Percentiles rank a stretch among this genome's conserved stretches.
Evolutionary conservation across 495 filamentous ascomycete species (phyloP).

Genomic region (Penicillium dipodomyicola): DNA sequence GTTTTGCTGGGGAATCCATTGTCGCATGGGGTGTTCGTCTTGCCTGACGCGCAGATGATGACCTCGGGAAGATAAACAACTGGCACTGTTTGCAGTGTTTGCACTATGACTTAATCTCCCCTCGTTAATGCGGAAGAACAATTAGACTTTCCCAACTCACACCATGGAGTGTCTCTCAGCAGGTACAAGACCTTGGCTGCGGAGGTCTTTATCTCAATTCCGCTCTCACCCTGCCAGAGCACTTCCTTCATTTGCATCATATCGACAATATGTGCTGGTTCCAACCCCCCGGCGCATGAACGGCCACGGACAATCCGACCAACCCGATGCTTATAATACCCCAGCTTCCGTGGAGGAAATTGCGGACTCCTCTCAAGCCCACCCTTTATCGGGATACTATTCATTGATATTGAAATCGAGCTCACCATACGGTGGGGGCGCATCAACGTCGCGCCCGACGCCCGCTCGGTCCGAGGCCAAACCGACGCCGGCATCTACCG

Average conservation of each 20-base stretch:
- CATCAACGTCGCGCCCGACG: slow-evolving; percentile 24
- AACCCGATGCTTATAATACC: slow-evolving; percentile 12
- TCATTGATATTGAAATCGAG: slow-evolving; percentile 34
- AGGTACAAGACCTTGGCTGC: slow-evolving; percentile 21
- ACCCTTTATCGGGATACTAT: slow-evolving; percentile 47
- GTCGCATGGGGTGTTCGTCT: slow-evolving; percentile 13
- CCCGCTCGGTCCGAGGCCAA: slow-evolving; percentile 21
- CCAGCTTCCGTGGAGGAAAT: slow-evolving; percentile 15
- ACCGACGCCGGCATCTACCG: slow-evolving; percentile 27
- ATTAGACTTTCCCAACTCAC: slow-evolving; percentile 9
- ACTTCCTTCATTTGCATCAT: not conserved
- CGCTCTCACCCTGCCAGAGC: not conserved
- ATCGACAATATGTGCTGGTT: slow-evolving; percentile 23
- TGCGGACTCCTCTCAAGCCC: slow-evolving; percentile 27
- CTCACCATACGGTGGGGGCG: slow-evolving; percentile 28
- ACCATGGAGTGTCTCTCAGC: slow-evolving; percentile 36
- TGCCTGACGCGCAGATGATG: slow-evolving; percentile 12
- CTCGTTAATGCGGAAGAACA: not conserved
- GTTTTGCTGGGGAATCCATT: slow-evolving; percentile 56
- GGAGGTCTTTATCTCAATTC: slow-evolving; percentile 5
- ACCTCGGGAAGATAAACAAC: slow-evolving; percentile 26
- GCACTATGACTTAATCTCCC: slow-evolving; percentile 40
- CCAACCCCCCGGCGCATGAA: slow-evolving; percentile 27
- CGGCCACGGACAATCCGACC: slow-evolving; percentile 13
- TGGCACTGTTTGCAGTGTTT: slow-evolving; percentile 42